Evolutionary conservation across 2,329 filamentous ascomycete species (phyloP), one percentile per base, ranked within the genome.

Genomic region (Parafenestella ontariensis): DNA sequence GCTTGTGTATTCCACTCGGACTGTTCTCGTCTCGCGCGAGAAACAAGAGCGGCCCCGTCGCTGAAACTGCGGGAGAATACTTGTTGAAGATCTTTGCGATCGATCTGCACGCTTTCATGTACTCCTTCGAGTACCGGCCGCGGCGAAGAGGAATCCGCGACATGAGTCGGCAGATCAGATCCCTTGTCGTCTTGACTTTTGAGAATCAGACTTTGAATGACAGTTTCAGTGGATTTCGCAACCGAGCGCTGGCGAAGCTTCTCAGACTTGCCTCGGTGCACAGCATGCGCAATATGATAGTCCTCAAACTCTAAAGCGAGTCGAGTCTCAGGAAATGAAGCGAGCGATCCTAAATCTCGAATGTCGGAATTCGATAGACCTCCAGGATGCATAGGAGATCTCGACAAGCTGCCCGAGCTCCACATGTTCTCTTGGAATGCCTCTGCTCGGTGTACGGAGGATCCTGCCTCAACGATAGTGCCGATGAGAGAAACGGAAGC

Each of bases 351-450:
- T 0, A 59, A 41, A 18, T 59, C 57, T 1, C 40, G 29, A 1
- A 59, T 57, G 15, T 59, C 57, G 37, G 51, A 50, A 2, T 29
- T 28, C 1, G 47, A 52, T 1, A 59, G 31, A 5, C 40, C 45
- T 39, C 26, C 51, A 2, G 57, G 54, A 9, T 59, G 57, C 54
- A 59, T 59, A 15, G 49, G 44, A 21, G 57, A 51, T 8, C 50
- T 26, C 8, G 47, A 41, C 50, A 50, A 54, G n/a, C 26, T 40
- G 6, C 36, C 36, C 15, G 54, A 20, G 9, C 11, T 54, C 50
- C 50, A 59, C 1, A 48, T 54, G 10, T 37, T 45, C 9, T 24
- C 23, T 17, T 50, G 42, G 21, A 50, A 54, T 10, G 56, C 54
- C 17, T 60, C 59, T n/a, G 51, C 54, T 1, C 56, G 23, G 5